Conservation (phyloP, 2,329 filamentous ascomycete genomes). For the Diaporthe vexans region DNA sequence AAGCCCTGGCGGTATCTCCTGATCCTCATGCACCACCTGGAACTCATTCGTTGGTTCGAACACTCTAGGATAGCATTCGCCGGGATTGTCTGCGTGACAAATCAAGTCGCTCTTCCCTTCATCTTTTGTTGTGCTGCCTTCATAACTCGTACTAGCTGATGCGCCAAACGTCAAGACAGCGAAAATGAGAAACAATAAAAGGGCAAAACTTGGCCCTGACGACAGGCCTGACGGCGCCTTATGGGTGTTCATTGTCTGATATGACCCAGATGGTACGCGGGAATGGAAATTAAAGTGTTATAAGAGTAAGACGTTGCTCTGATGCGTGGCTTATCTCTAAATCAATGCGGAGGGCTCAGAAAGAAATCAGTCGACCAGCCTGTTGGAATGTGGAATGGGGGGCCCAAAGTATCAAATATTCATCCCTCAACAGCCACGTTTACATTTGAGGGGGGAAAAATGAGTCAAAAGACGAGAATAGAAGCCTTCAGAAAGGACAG, state of each 20-base stretch:
- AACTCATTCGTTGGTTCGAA: conserved; percentile 77
- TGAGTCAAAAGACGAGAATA: conserved; percentile 46
- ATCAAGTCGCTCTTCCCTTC: conserved; percentile 62
- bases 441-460: conserved; percentile 30
- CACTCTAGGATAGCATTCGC: conserved; percentile 75
- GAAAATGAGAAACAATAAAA: conserved; percentile 36
- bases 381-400: not conserved
- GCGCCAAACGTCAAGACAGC: conserved; percentile 35
- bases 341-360: not conserved
- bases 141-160: conserved; percentile 18
- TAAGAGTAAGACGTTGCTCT: not conserved
- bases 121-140: conserved; percentile 1
- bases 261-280: not conserved
- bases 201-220: conserved; percentile 17
- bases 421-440: conserved; percentile 29
- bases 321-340: not conserved
- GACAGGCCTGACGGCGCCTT: conserved; percentile 3
- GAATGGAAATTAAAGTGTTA: not conserved
- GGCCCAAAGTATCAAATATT: not conserved
- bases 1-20: conserved; percentile 74
- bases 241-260: conserved; percentile 20
- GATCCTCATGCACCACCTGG: conserved; percentile 73
- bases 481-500: conserved; percentile 51
- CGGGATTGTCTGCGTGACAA: conserved; percentile 71
- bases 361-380: not conserved